A percentile compares a stretch with the other conserved stretches of the same genome.
Evolutionary conservation across 1,284 basidiomycete species (phyloP).

Genomic region (Cutaneotrichosporon arboriforme): DNA sequence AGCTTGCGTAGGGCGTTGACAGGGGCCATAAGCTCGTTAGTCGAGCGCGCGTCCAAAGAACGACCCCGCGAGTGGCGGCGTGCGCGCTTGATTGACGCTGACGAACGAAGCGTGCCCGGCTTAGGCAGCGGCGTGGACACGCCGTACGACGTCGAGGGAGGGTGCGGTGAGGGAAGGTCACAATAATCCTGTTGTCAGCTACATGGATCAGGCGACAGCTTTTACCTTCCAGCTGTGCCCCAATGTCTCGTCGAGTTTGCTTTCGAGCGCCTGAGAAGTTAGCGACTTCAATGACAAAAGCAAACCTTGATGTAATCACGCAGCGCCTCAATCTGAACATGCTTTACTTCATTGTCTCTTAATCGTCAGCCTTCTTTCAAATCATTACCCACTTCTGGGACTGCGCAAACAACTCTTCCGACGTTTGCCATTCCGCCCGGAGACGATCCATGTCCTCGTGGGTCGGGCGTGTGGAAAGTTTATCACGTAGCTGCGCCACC

Average conservation of each 20-base stretch:
- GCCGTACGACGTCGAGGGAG: slow-evolving; percentile 14
- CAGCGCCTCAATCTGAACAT: slow-evolving; percentile 28
- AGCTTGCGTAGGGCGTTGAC: slow-evolving; percentile 8
- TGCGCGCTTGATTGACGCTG: slow-evolving; percentile 4
- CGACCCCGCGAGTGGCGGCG: slow-evolving; percentile 3
- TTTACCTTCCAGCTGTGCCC: slow-evolving; percentile 31
- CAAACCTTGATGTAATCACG: slow-evolving; percentile 34
- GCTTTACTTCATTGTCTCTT: slow-evolving; percentile 39
- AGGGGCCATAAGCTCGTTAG: background rate
- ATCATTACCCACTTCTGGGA: slow-evolving; percentile 26
- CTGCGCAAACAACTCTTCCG: slow-evolving; percentile 26
- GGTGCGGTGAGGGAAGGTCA: background rate
- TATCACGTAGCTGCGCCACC: slow-evolving; percentile 4
- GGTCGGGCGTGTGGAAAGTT: slow-evolving; percentile 10
- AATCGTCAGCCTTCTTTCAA: background rate
- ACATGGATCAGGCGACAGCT: too few relatives aligned
- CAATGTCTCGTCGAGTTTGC: slow-evolving; percentile 22
- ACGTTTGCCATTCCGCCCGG: slow-evolving; percentile 23
- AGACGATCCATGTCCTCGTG: slow-evolving; percentile 16
- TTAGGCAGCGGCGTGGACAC: slow-evolving; percentile 29
- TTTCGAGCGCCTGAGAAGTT: slow-evolving; percentile 28
- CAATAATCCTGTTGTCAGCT: slow-evolving; percentile 6
- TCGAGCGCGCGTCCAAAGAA: background rate
- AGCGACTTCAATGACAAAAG: too few relatives aligned
- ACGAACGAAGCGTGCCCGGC: slow-evolving; percentile 7